These are phyloP conservation scores for Wallacemonas sp. DNA, from an alignment of 208 protist species.

Conservation along the genomic window DNA sequence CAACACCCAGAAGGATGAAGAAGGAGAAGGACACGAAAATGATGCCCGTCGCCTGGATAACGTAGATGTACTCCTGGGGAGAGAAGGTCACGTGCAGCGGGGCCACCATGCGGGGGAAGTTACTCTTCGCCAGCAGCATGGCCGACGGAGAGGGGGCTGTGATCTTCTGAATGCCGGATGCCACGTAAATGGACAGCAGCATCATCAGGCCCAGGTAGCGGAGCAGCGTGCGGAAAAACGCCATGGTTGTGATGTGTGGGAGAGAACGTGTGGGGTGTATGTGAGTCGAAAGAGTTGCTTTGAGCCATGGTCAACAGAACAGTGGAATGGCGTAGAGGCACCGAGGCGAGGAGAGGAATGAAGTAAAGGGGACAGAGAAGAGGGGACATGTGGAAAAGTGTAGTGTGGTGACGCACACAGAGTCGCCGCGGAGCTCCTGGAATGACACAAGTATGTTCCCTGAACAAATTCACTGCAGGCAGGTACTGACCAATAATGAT, in stretches of 20 bases:
- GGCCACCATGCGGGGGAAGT: constrained; percentile 59
- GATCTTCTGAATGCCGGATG: constrained; percentile 54
- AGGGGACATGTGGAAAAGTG: too few species aligned
- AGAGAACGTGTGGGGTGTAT: too few species aligned
- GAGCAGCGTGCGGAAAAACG: constrained; percentile 38
- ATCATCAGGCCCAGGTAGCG: constrained; percentile 70
- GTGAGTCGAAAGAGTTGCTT: neutral
- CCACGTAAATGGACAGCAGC: constrained; percentile 59
- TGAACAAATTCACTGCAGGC: too few species aligned
- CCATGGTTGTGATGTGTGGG: neutral
- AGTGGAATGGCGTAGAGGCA: too few species aligned
- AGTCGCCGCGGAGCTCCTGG: too few species aligned
- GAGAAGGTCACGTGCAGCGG: constrained; percentile 23
- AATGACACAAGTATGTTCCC: too few species aligned
- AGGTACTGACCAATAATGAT: too few species aligned
- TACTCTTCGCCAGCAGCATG: constrained; percentile 59
- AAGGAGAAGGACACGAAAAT: constrained; percentile 73
- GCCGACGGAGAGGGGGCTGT: constrained; percentile 44
- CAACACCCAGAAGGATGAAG: constrained; percentile 81
- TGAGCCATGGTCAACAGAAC: too few species aligned
- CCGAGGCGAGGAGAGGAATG: neutral
- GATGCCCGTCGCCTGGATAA: constrained; percentile 58
- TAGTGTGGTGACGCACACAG: too few species aligned
- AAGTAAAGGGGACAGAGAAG: constrained; percentile 13
- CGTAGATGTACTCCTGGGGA: constrained; percentile 42